Percentiles rank a stretch among this genome's conserved stretches.
Conservation (phyloP, 1,284 basidiomycete genomes). For the Trichosporon faecale region DNA sequence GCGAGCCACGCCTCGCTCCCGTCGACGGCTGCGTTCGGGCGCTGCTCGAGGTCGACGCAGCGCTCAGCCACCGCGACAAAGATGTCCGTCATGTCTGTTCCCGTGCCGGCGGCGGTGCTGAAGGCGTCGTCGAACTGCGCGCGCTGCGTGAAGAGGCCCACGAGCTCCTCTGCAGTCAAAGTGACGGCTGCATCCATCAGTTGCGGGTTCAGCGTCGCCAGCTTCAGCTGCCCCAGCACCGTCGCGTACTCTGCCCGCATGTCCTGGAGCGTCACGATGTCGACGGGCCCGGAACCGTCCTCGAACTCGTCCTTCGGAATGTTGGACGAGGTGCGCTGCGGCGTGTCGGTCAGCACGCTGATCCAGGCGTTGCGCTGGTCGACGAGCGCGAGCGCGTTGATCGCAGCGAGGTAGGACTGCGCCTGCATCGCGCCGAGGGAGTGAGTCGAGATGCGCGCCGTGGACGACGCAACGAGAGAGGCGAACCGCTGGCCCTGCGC, state of each 20-base stretch:
- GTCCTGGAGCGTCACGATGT: conserved; percentile 75
- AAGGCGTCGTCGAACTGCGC: conserved; percentile 79
- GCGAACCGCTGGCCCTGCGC: conserved; percentile 79
- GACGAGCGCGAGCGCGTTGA: conserved; percentile 83
- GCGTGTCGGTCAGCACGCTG: conserved; percentile 50
- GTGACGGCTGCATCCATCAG: conserved; percentile 60
- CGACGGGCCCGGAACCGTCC: conserved; percentile 60
- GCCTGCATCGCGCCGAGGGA: conserved; percentile 70
- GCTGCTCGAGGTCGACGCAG: conserved; percentile 68
- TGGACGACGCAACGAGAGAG: conserved; percentile 45
- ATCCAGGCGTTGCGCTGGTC: conserved; percentile 83
- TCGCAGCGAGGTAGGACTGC: conserved; percentile 74
- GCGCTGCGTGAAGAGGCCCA: conserved; percentile 74
- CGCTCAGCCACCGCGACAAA: conserved; percentile 75
- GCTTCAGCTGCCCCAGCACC: conserved; percentile 72
- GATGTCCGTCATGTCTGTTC: conserved; percentile 80
- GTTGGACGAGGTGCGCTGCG: conserved; percentile 58
- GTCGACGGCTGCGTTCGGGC: conserved; percentile 36
- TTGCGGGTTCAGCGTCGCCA: conserved; percentile 63
- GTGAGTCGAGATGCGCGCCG: conserved; percentile 46
- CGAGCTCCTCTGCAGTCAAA: conserved; percentile 67
- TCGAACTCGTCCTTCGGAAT: conserved; percentile 73
- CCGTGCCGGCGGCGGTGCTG: conserved; percentile 68
- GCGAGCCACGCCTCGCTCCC: conserved; percentile 69
- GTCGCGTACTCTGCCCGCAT: conserved; percentile 81